Base-by-base conservation (phyloP, 768 basidiomycete species). In the Calocera viscosa region DNA sequence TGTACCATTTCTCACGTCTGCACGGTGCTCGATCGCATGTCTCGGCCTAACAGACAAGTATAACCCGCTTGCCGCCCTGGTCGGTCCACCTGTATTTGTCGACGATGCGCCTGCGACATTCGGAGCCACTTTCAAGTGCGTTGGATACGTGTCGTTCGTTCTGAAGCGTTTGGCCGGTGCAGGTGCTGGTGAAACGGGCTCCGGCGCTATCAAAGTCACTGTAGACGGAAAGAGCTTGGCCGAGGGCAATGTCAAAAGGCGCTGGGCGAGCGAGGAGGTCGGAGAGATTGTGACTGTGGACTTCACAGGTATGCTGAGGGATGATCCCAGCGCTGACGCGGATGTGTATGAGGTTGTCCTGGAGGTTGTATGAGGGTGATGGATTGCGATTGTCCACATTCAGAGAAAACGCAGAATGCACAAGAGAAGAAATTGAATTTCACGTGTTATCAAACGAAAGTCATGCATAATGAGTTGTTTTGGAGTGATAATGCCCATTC, bases 21-120 rank as follows among this genome's bases (percentile, higher is more conserved):
- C 19, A 38, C n/a, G 38, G 11, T 47, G 53, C 30, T 1, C 28
- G n/a, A 63, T 68, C 19, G 68, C 65, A 1, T 41, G 43, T 26
- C 39, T 68, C 26, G 68, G 68, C 19, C 68, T 68, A 1, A 53
- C 64, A 24, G 68, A 68, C 66, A 68, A 68, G 34, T 68, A 66
- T 49, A 68, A 68, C 60, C 39, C 65, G 2, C 66, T 68, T 19
- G 65, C 68, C 1, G 68, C 65, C 17, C 22, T 68, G 8, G 24
- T 30, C n/a, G 10, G 24, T 32, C 64, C 35, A 39, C 14, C 35
- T 39, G 40, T 38, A 11, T 64, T 60, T 26, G 8, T 60, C 14
- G 30, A 8, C 53, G 30, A 60, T 22, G 2, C 24, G 30, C 14
- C 26, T 2, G 14, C 5, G 53, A 2, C 19, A 19, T 60, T 60